These are phyloP conservation scores for Neonothopanus nambi DNA, from an alignment of 1,284 basidiomycete species.

Conservation along the genomic window DNA sequence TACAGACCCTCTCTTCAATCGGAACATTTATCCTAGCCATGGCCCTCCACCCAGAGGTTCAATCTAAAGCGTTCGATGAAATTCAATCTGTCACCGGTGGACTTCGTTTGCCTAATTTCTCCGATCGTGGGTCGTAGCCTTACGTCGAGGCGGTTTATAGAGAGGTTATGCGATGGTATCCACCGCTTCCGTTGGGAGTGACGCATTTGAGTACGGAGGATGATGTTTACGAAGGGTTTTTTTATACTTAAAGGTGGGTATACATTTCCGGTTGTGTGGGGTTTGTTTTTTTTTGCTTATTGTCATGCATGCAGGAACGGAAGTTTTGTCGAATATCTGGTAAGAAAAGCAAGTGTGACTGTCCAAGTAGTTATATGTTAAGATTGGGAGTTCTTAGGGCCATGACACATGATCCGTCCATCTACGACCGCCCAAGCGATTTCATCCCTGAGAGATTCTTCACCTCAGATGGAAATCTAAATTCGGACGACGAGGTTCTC, in stretches of 20 bases:
- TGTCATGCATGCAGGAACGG: too few species aligned
- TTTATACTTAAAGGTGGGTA: not conserved
- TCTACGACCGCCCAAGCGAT: slow-evolving; percentile 30
- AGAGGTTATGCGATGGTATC: slow-evolving; percentile 31
- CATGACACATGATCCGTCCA: slow-evolving; percentile 31
- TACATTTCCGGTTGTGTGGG: too few species aligned
- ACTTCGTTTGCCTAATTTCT: slow-evolving; percentile 29
- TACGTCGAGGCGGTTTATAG: slow-evolving; percentile 32
- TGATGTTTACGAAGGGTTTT: not conserved
- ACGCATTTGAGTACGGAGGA: not conserved
- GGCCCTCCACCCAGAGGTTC: slow-evolving; percentile 28
- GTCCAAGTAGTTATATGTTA: not conserved
- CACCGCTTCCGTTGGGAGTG: slow-evolving; percentile 11
- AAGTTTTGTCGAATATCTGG: too few species aligned
- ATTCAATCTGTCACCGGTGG: slow-evolving; percentile 29
- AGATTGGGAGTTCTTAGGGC: slow-evolving; percentile 25
- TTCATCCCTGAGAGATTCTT: slow-evolving; percentile 34
- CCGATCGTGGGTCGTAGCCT: slow-evolving; percentile 26
- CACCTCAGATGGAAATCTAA: slow-evolving; percentile 21
- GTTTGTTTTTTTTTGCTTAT: too few species aligned
- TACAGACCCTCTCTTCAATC: slow-evolving; percentile 13
- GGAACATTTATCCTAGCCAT: slow-evolving; percentile 21
- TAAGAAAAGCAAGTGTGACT: too few species aligned
- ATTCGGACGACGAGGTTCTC: slow-evolving; percentile 22
- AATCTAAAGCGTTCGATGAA: slow-evolving; percentile 28